Evolutionary conservation across 1,284 basidiomycete species (phyloP).

Genomic region (Ceratobasidium sp.): DNA sequence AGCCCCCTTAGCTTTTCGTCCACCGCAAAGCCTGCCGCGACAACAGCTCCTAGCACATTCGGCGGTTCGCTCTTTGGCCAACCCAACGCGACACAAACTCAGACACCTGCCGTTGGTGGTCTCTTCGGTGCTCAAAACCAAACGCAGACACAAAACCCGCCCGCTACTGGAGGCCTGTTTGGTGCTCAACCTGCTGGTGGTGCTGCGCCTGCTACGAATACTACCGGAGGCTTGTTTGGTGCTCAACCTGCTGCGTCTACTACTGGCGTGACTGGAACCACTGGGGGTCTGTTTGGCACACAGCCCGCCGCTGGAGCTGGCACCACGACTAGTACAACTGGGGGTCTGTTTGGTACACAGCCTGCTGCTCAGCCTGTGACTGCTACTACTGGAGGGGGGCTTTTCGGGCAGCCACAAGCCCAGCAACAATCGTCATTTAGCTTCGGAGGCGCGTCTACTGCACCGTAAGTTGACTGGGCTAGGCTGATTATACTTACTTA

Average conservation of each 20-base stretch:
- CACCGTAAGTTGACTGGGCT: not conserved
- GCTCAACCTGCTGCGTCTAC: conserved; percentile 3
- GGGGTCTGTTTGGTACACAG: conserved; percentile 42
- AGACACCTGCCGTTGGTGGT: conserved; percentile 16
- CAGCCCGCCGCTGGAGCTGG: conserved; percentile 22
- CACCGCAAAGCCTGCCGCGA: not conserved
- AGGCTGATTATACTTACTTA: not conserved
- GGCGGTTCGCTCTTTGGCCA: conserved; percentile 44
- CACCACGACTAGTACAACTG: conserved; percentile 17
- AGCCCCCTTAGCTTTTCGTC: not conserved
- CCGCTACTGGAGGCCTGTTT: conserved; percentile 45
- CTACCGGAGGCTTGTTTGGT: conserved; percentile 30
- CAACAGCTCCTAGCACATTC: conserved; percentile 23
- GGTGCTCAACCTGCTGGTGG: conserved; percentile 20
- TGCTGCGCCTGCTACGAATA: conserved; percentile 1
- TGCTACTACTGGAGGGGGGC: conserved; percentile 22
- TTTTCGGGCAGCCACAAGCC: conserved; percentile 38
- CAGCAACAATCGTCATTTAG: conserved; percentile 34
- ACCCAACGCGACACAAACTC: conserved; percentile 22
- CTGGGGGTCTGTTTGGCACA: conserved; percentile 40
- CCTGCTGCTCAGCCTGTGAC: conserved; percentile 13
- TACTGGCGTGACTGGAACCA: conserved; percentile 24
- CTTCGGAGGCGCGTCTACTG: conserved; percentile 33
- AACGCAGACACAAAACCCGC: conserved; percentile 34
- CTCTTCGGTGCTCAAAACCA: conserved; percentile 34